Base-by-base conservation (phyloP, 1,139 yeast species). In the Geotrichum histeridarum region DNA sequence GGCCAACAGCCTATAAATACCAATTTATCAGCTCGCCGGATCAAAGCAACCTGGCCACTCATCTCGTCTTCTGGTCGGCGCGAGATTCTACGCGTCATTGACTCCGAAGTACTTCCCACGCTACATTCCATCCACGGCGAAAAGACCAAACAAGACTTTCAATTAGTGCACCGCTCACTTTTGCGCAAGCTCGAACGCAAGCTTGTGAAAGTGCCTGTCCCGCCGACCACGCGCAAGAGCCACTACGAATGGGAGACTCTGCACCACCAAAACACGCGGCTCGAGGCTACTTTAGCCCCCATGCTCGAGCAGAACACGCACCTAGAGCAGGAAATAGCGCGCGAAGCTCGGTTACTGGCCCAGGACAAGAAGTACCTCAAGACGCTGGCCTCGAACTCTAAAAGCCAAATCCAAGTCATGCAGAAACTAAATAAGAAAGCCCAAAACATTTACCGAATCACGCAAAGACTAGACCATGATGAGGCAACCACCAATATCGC, bases 261-360 rank as follows among this genome's bases (percentile, higher is more conserved):
- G 41, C 44, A 56, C 37, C 54, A 51, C 32, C 63, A 60, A 46
- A 57, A 58, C 32, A 57, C 49, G 9, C 59, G 54, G 30, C 53
- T 63, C 35, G 65, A 64, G 45, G 49, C 57, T 4, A 62, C 63
- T 9, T 45, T 64, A 41, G 57, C 58, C 39, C 62, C 64, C 9
- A 51, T 61, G 39, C 43, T 60, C 48, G 63, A 63, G 42, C 67
- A 64, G 36, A 60, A 60, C n/a, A 47, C 61, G 2, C 58, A 60
- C 33, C 56, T 64, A 12, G 63, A 64, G 27, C 54, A 49, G 12
- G 65, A 64, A 52, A 57, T 64, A 15, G 52, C 44, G 18, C 46
- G 50, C n/a, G 63, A 61, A 44, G 54, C 57, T 47, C 52, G 48
- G 18, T 38, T 48, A 14, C 49, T 58, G n/a, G 55, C 52, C 36